A percentile compares a stretch with the other conserved stretches of the same genome.
These are phyloP conservation scores for Xerocomus nothofagi DNA, from an alignment of 1,284 basidiomycete genomes.

Conservation along the genomic window DNA sequence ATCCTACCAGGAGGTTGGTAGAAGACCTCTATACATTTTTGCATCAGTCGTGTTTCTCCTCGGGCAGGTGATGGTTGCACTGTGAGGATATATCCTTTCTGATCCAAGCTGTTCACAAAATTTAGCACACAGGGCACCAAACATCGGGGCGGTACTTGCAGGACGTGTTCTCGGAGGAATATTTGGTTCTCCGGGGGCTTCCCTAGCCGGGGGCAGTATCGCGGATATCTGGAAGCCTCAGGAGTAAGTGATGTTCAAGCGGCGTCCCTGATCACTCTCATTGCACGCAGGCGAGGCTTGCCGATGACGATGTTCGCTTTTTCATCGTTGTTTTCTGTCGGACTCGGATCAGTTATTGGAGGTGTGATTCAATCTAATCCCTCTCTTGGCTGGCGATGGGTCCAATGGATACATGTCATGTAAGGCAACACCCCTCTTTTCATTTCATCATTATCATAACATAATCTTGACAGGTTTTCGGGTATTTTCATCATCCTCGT, in stretches of 20 bases:
- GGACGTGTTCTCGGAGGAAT: conserved; percentile 28
- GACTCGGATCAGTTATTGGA: conserved; percentile 53
- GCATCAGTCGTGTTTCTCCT: conserved; percentile 40
- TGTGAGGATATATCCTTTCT: conserved; percentile 35
- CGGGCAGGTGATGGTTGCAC: conserved; percentile 39
- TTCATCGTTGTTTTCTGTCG: conserved; percentile 45
- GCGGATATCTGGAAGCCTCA: conserved; percentile 42
- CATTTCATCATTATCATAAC: neutral
- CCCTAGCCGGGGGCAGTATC: conserved; percentile 63
- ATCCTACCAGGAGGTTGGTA: conserved; percentile 42
- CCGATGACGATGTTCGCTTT: conserved; percentile 59
- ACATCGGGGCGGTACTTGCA: conserved; percentile 24
- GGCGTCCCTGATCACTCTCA: neutral
- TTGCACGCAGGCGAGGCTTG: conserved; percentile 44
- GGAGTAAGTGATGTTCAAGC: conserved; percentile 17
- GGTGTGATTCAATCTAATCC: conserved; percentile 55
- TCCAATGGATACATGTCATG: conserved; percentile 62
- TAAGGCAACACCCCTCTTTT: conserved; percentile 24
- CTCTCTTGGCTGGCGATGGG: conserved; percentile 62
- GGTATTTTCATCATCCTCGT: conserved; percentile 45
- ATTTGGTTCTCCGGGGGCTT: conserved; percentile 50
- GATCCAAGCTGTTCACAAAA: neutral
- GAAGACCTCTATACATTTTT: conserved; percentile 46
- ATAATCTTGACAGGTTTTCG: conserved; percentile 39
- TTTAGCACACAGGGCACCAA: conserved; percentile 24